phyloP scores from a whole-genome alignment of 495 filamentous ascomycete species.

The Penicillium turbatum region DNA sequence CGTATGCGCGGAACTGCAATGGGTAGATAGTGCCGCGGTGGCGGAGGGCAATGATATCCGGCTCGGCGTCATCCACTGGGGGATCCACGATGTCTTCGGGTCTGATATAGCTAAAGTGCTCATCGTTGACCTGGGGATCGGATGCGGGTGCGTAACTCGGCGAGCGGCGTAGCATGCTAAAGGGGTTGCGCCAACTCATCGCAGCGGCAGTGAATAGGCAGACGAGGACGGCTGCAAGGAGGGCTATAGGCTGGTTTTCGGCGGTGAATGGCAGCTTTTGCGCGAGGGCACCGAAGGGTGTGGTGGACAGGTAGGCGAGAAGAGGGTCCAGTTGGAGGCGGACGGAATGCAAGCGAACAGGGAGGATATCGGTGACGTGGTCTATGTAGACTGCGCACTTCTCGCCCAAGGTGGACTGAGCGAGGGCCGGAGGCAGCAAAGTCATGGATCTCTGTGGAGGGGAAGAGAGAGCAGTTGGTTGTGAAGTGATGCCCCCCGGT shows the following conservation, averaged over 20 bases:
- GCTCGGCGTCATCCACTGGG: conserved; percentile 46
- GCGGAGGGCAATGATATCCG: conserved; percentile 74
- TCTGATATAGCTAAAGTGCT: conserved; percentile 78
- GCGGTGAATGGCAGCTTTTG: conserved; percentile 26
- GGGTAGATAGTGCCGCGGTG: conserved; percentile 68
- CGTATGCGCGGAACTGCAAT: conserved; percentile 73
- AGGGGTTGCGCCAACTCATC: conserved; percentile 63
- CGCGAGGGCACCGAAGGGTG: conserved; percentile 32
- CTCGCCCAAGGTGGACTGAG: conserved; percentile 47
- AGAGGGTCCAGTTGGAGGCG: conserved; percentile 35
- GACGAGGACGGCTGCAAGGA: conserved; percentile 38
- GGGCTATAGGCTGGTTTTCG: conserved; percentile 20
- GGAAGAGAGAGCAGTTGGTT: conserved; percentile 12
- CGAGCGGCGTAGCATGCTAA: conserved; percentile 50
- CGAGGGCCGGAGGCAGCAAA: conserved; percentile 41
- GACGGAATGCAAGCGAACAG: conserved; percentile 42
- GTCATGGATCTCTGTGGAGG: conserved; percentile 32
- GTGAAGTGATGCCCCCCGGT: conserved; percentile 21
- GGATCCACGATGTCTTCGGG: conserved; percentile 58
- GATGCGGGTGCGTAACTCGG: conserved; percentile 41
- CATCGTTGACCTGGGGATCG: conserved; percentile 63
- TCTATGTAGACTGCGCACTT: conserved; percentile 48
- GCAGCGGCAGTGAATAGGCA: conserved; percentile 45
- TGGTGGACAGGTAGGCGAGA: conserved; percentile 36
- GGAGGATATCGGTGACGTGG: conserved; percentile 52